Base-by-base conservation (phyloP, 331 rosid species). In the Prunus yedoensis region DNA sequence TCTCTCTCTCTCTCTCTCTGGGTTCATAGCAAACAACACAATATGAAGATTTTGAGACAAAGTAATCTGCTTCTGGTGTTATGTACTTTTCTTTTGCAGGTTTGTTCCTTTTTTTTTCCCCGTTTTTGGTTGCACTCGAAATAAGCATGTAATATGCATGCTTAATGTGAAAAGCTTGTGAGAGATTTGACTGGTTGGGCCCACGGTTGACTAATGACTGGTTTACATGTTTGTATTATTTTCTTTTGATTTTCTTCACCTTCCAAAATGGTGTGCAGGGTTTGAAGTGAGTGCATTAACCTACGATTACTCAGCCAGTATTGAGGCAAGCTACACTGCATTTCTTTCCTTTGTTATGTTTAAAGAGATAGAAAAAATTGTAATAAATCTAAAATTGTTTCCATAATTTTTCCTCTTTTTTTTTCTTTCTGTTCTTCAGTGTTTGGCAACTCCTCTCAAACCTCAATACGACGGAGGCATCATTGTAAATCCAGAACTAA, bases 391-490 rank as follows among this genome's bases (percentile, higher is more conserved):
- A 58, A 57, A 43, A 21, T 71, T 41, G 4, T 14, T 64, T 12
- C 7, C 27, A 49, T 50, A n/a, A 70, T 12, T 20, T 20, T 57
- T 67, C 3, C 13, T 15, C 1, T 25, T 25, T 25, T 21, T 38
- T 38, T 38, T n/a, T n/a, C n/a, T n/a, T n/a, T n/a, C n/a, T 74
- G 66, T 51, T 25, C 23, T 79, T 46, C 72, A 94, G 98, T 94
- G 98, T 81, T 73, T 89, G 68, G 49, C 3, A 64, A 62, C 41
- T 0, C 97, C 98, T 49, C 72, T 56, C 1, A 83, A 82, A 73
- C 81, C 97, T 38, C 87, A 81, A 15, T 94, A 94, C 51, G 79
- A 74, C 46, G 98, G 98, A 73, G 97, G 98, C 68, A 87, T 91
- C 56, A 84, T 94, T 49, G 59, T 17, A 66, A 94, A 94, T 63